Conservation (phyloP, 495 filamentous ascomycete genomes). For the Penicillium fimorum region DNA sequence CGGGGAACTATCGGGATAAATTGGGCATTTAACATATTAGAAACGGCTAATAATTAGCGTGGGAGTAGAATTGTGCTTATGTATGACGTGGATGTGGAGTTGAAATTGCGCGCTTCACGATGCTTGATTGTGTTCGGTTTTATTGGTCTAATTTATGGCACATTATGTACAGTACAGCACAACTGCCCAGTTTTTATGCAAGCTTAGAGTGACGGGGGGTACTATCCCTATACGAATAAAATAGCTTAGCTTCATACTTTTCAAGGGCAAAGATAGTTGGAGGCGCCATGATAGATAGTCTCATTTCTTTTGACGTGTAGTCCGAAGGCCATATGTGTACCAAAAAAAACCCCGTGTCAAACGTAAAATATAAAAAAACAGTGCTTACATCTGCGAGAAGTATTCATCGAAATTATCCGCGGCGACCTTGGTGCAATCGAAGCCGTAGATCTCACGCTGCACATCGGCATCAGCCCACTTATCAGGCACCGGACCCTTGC, state of each 20-base stretch:
- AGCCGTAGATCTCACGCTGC: conserved; percentile 72
- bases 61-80: too few species aligned
- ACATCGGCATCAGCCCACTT: conserved; percentile 82
- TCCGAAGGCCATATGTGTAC: conserved; percentile 11
- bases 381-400: conserved; percentile 44
- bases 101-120: background rate
- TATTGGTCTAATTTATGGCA: background rate
- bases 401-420: conserved; percentile 60
- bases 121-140: background rate
- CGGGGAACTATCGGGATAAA: too few species aligned
- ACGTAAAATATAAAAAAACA: background rate
- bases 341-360: background rate
- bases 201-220: conserved; percentile 11
- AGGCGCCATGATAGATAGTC: conserved; percentile 3
- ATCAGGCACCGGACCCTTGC: conserved; percentile 63
- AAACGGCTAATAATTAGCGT: too few species aligned
- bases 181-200: conserved; percentile 1
- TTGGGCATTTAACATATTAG: too few species aligned
- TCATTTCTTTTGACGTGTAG: background rate
- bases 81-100: too few species aligned
- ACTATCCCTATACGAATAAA: conserved; percentile 5
- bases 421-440: conserved; percentile 63
- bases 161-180: background rate
- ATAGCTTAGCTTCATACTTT: conserved; percentile 6
- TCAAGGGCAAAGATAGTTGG: background rate